These are phyloP conservation scores for Coprinopsis strossmayeri DNA, from an alignment of 768 basidiomycete genomes.

Conservation along the genomic window DNA sequence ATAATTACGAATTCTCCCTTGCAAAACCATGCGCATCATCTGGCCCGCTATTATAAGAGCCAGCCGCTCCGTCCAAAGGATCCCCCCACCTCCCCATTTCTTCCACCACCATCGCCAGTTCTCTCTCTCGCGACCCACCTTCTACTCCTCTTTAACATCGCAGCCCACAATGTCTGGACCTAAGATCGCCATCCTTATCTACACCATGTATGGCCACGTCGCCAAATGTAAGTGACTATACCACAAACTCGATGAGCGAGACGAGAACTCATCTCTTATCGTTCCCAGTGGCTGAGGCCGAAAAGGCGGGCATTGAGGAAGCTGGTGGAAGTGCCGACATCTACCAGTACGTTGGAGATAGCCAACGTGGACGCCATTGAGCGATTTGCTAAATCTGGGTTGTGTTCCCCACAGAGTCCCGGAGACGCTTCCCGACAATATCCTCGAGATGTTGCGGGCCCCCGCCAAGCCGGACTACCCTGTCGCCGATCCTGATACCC, in stretches of 20 bases:
- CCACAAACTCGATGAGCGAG: background rate
- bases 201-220: conserved; percentile 72
- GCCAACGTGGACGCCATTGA: background rate
- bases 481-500: conserved; percentile 44
- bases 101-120: too few species aligned
- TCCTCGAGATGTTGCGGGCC: conserved; percentile 65
- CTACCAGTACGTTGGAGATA: conserved; percentile 40
- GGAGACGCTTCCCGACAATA: conserved; percentile 70
- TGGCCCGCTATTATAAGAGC: background rate
- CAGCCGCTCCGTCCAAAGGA: too few species aligned
- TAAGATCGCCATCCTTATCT: conserved; percentile 64
- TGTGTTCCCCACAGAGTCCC: conserved; percentile 41
- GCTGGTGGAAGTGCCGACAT: conserved; percentile 48
- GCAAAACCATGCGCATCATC: background rate
- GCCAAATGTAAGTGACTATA: conserved; percentile 37
- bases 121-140: too few species aligned
- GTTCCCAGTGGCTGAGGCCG: conserved; percentile 51
- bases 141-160: background rate
- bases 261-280: background rate
- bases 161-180: conserved; percentile 43
- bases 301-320: conserved; percentile 38
- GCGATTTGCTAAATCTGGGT: background rate
- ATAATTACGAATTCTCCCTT: background rate
- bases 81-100: too few species aligned
- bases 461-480: conserved; percentile 70